Percentiles rank a stretch among this genome's conserved stretches.
Conservation (phyloP, 352 stramenopile species). For the Thalassiosira mediterranea region DNA sequence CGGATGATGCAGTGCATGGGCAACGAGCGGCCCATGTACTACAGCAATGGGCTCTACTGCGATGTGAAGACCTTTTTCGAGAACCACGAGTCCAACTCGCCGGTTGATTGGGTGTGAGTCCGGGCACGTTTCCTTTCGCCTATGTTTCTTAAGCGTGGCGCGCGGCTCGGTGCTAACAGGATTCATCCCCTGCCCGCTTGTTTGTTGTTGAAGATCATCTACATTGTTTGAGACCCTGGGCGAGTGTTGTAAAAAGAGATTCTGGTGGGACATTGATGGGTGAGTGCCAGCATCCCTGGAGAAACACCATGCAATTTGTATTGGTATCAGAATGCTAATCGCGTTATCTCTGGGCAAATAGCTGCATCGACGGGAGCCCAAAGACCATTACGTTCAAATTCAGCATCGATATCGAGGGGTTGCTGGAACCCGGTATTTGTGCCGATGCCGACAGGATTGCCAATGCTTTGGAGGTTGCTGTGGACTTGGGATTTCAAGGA, state of each 20-base stretch:
- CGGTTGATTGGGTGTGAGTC: constrained; percentile 14
- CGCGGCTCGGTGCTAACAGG: no score
- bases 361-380: constrained; percentile 25
- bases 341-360: no score
- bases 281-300: no score
- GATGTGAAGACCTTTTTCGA: constrained; percentile 14
- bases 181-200: no score
- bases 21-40: constrained; percentile 28
- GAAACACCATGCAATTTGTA: no score
- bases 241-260: constrained; percentile 32
- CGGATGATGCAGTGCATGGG: constrained; percentile 34
- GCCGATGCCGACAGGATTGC: constrained; percentile 43
- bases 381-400: constrained; percentile 43
- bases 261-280: constrained; percentile 40
- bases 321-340: no score
- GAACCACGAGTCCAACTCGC: constrained; percentile 27
- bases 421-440: constrained; percentile 31
- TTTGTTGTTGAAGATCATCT: no score
- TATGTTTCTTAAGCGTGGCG: not conserved
- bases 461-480: constrained; percentile 29
- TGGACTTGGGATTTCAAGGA: constrained; percentile 18
- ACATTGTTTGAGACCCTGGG: constrained; percentile 33
- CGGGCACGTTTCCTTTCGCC: not conserved
- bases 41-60: not conserved
- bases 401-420: constrained; percentile 16